Percentiles rank a stretch among this genome's conserved stretches.
Conservation (phyloP, 2,329 filamentous ascomycete species). For the Ascochyta fabae region DNA sequence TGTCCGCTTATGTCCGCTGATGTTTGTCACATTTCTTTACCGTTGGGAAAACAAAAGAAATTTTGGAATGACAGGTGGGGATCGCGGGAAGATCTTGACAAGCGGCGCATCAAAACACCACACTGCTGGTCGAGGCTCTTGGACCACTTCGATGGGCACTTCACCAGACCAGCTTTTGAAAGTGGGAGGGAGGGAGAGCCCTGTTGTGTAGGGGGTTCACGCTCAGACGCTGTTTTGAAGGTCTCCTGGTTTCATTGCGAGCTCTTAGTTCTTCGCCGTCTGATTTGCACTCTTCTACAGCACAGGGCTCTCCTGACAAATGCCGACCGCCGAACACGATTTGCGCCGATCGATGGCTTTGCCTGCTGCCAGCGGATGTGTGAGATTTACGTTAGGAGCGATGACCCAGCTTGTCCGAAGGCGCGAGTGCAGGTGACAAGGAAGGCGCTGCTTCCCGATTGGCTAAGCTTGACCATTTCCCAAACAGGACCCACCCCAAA, state of each 20-base stretch:
- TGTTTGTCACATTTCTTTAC: slow-evolving; percentile 5
- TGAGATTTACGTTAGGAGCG: slow-evolving; percentile 19
- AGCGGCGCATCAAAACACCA: slow-evolving; percentile 2
- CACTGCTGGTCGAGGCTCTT: background rate
- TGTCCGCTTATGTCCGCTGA: slow-evolving; percentile 7
- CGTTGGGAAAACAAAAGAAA: background rate
- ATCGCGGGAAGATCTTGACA: slow-evolving; percentile 16
- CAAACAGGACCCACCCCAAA: slow-evolving; percentile 21
- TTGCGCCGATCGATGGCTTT: slow-evolving; percentile 22
- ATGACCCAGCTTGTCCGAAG: slow-evolving; percentile 26
- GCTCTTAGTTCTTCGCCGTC: background rate
- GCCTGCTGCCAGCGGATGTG: slow-evolving; percentile 1
- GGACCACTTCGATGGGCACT: background rate
- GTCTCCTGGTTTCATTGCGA: no score
- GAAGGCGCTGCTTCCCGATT: slow-evolving; percentile 40
- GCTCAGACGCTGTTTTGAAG: no score
- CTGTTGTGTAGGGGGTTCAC: no score
- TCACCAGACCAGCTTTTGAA: background rate
- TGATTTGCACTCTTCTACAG: slow-evolving; percentile 2
- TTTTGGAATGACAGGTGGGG: slow-evolving; percentile 16
- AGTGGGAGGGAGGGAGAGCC: no score
- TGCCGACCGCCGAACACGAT: slow-evolving; percentile 18
- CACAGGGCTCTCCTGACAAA: slow-evolving; percentile 14
- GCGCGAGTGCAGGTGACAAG: slow-evolving; percentile 20
- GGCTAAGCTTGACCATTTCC: slow-evolving; percentile 21